phyloP scores from a whole-genome alignment of 805 yeast genomes.

The Candida orba region DNA sequence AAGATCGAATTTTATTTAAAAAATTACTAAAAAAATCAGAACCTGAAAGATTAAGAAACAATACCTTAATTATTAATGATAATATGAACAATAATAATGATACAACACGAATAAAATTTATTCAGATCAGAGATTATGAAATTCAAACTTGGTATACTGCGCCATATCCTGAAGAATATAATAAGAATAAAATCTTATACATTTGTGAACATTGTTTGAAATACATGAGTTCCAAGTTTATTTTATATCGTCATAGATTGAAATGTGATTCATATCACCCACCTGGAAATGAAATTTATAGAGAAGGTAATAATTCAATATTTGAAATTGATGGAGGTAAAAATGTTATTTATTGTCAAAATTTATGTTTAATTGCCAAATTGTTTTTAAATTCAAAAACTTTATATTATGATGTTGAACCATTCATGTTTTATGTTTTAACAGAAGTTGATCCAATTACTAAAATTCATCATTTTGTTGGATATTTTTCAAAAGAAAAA shows the following conservation, averaged over 20 bases:
- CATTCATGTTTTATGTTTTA: conserved; percentile 81
- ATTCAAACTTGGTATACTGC: conserved; percentile 90
- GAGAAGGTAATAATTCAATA: conserved; percentile 60
- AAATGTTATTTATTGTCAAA: conserved; percentile 77
- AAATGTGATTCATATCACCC: conserved; percentile 73
- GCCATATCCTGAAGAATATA: conserved; percentile 86
- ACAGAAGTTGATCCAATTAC: conserved; percentile 51
- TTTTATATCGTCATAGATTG: conserved; percentile 59
- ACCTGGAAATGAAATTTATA: conserved; percentile 88
- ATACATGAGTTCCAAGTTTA: conserved; percentile 65
- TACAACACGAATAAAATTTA: conserved; percentile 31
- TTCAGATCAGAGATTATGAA: conserved; percentile 65
- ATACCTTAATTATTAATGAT: conserved; percentile 25
- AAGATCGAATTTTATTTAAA: conserved; percentile 45
- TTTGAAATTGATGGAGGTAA: conserved; percentile 94
- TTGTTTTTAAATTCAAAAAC: conserved; percentile 87
- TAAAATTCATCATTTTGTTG: conserved; percentile 68
- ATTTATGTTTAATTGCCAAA: conserved; percentile 83
- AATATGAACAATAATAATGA: conserved; percentile 6
- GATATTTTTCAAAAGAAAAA: conserved; percentile 87
- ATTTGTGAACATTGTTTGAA: conserved; percentile 82
- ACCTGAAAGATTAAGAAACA: conserved; percentile 29
- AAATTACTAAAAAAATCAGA: conserved; percentile 33
- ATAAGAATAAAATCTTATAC: conserved; percentile 52
- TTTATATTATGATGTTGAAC: conserved; percentile 90